phyloP scores from a whole-genome alignment of 2,329 filamentous ascomycete genomes.

The Passalora sequoiae region DNA sequence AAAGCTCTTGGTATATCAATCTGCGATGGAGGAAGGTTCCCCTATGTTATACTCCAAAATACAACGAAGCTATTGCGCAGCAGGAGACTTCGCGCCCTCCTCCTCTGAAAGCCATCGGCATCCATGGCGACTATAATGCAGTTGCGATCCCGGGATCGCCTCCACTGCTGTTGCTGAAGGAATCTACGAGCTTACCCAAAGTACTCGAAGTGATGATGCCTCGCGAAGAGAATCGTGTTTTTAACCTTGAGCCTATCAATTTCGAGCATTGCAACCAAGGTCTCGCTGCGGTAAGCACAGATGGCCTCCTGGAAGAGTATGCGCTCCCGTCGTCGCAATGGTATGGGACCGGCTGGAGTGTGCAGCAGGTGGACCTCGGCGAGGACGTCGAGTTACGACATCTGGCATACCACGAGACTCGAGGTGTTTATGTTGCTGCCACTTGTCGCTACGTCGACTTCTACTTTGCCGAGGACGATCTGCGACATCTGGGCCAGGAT shows the following conservation, averaged over 20 bases:
- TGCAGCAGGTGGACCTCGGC: conserved; percentile 64
- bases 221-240: conserved; percentile 4
- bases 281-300: conserved; percentile 56
- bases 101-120: conserved; percentile 55
- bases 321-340: conserved; percentile 63
- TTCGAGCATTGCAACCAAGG: conserved; percentile 72
- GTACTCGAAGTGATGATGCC: conserved; percentile 40
- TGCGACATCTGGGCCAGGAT: conserved; percentile 72
- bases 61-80: conserved; percentile 45
- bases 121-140: conserved; percentile 74
- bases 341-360: conserved; percentile 70
- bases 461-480: conserved; percentile 78
- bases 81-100: conserved; percentile 43
- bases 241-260: conserved; percentile 65
- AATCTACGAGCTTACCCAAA: conserved; percentile 68
- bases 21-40: conserved; percentile 72
- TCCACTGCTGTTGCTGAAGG: conserved; percentile 77
- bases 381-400: conserved; percentile 53
- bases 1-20: conserved; percentile 44
- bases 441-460: conserved; percentile 66
- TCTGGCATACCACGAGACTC: conserved; percentile 70
- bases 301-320: conserved; percentile 68
- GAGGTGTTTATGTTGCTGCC: conserved; percentile 69
- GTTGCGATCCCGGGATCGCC: conserved; percentile 78
- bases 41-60: conserved; percentile 62